A percentile compares a stretch with the other conserved stretches of the same genome.
Conservation (phyloP, 805 yeast species). For the Peterozyma toletana region DNA sequence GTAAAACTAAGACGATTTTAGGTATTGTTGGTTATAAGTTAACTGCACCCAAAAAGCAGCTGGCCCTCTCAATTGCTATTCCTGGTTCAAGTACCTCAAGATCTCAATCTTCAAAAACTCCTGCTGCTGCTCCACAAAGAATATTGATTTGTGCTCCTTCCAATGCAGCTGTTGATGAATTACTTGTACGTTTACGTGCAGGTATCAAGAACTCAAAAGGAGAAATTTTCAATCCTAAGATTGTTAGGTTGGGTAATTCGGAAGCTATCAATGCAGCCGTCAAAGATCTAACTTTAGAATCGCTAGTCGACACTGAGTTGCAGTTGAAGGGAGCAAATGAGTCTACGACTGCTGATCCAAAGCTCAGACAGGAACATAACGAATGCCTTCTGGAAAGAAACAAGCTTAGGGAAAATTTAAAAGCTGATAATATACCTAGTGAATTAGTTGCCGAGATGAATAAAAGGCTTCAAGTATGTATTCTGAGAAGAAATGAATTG, state of each 20-base stretch:
- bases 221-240: constrained; percentile 43
- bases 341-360: constrained; percentile 34
- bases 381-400: constrained; percentile 54
- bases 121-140: constrained; percentile 28
- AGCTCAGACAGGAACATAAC: constrained; percentile 42
- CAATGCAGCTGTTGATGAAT: constrained; percentile 97
- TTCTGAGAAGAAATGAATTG: constrained; percentile 54
- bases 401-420: constrained; percentile 32
- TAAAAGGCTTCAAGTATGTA: constrained; percentile 45
- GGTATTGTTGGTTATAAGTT: constrained; percentile 81
- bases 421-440: constrained; percentile 18
- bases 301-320: constrained; percentile 62
- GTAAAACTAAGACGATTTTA: constrained; percentile 93
- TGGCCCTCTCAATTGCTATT: constrained; percentile 2
- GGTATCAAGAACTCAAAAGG: constrained; percentile 63
- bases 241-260: constrained; percentile 84
- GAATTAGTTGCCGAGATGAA: constrained; percentile 44
- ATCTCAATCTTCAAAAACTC: constrained; percentile 5
- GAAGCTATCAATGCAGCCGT: constrained; percentile 85
- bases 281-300: constrained; percentile 78
- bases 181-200: constrained; percentile 69
- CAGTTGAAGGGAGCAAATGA: constrained; percentile 29
- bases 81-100: constrained; percentile 2
- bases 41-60: constrained; percentile 20
- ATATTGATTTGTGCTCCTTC: constrained; percentile 95